Percentiles rank a stretch among this genome's conserved stretches.
phyloP scores from a whole-genome alignment of 352 stramenopile genomes.

The Globisporangium iwayamae region DNA sequence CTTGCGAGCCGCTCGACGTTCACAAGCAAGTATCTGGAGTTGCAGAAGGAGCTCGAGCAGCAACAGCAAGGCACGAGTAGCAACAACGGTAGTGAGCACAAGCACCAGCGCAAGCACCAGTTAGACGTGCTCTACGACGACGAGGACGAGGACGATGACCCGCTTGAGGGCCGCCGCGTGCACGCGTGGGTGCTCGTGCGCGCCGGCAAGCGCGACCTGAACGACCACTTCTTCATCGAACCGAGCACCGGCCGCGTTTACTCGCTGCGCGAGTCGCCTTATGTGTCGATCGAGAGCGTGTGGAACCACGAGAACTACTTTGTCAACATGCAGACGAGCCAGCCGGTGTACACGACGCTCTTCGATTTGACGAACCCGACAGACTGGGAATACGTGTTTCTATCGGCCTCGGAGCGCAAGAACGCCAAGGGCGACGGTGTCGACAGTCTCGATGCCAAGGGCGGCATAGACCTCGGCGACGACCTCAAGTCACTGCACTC shows the following conservation, averaged over 20 bases:
- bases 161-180: conserved; percentile 62
- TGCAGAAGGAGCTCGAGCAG: conserved; percentile 39
- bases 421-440: conserved; percentile 37
- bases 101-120: conserved; percentile 32
- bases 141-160: conserved; percentile 70
- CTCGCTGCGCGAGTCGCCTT: conserved; percentile 71
- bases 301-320: conserved; percentile 96
- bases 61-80: conserved; percentile 31
- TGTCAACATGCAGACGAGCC: conserved; percentile 91
- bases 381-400: conserved; percentile 92
- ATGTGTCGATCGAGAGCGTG: conserved; percentile 83
- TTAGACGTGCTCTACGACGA: conserved; percentile 55
- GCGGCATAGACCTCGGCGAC: conserved; percentile 42
- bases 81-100: not conserved
- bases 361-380: conserved; percentile 84
- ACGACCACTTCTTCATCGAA: conserved; percentile 90
- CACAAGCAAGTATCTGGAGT: conserved; percentile 62
- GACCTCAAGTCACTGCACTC: conserved; percentile 51
- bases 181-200: conserved; percentile 93
- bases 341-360: conserved; percentile 55
- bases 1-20: conserved; percentile 58
- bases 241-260: conserved; percentile 89
- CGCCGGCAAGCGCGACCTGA: conserved; percentile 85
- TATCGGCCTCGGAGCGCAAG: conserved; percentile 69
- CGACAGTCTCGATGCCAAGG: conserved; percentile 45